Evolutionary conservation across 208 protist species (phyloP), one percentile per base, ranked within the genome.

Genomic region (Paratrypanosoma confusum): DNA sequence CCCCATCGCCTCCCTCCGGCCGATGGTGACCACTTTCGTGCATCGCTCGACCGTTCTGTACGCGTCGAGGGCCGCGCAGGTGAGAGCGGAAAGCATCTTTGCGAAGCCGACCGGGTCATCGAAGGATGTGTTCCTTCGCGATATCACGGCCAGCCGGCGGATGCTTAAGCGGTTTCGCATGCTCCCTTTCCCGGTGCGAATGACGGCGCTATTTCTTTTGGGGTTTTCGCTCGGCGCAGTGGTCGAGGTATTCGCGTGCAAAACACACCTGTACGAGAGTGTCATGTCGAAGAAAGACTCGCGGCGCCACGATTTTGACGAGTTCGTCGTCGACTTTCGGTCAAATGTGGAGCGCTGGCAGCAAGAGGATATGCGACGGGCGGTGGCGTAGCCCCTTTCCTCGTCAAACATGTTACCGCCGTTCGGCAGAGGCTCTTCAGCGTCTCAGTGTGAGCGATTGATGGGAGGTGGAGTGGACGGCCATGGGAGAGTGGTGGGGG

Each of bases 261-360:
- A 82, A 49, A 87, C 78, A 24, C 69, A 80, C 40, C 33, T 87
- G 34, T 87, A 82, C 54, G 78, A 87, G 40, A 70, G 63, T 41
- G 73, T 87, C 10, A 81, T 82, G 69, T 57, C 65, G 37, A 87
- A 87, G 51, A 87, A 87, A 53, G 78, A 82, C 23, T 56, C 46
- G 22, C 62, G 78, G 4, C 69, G 78, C 4, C 78, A 87, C 50
- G 73, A 82, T 25, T 76, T 87, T 47, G 78, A 87, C 45, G 73
- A 82, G 47, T 87, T 87, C 55, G 78, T 87, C 1, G 56, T 79
- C 1, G 73, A 81, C 35, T 77, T 87, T 39, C 61, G 78, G 2
- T 56, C 77, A 8, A 80, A 78, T 31, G 57, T 87, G 31, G 71
- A 78, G 55, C 45, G 57, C 24, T 87, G 78, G 78, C 78, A 87